Evolutionary conservation across 768 basidiomycete species (phyloP).

Genomic region (Suillus subluteus): DNA sequence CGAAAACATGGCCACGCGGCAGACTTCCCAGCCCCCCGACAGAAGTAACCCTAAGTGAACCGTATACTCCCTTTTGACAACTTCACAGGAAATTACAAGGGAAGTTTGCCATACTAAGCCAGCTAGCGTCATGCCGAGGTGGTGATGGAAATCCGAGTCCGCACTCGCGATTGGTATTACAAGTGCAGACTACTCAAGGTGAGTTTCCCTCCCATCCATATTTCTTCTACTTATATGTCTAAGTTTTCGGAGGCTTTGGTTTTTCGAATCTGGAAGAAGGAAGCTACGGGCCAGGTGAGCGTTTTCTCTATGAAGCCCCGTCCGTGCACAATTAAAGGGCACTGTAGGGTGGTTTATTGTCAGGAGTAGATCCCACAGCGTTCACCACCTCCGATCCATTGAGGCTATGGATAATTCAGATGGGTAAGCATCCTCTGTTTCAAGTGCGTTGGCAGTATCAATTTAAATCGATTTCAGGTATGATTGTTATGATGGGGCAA

Average conservation of each 20-base stretch:
- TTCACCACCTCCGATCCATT: conserved; percentile 72
- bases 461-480: conserved; percentile 43
- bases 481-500: conserved; percentile 84
- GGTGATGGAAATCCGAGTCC: neutral
- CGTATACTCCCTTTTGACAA: neutral
- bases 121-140: neutral
- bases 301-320: neutral
- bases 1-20: neutral
- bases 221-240: neutral
- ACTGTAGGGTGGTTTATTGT: conserved; percentile 72
- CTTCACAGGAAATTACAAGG: neutral
- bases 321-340: neutral
- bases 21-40: neutral
- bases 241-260: neutral
- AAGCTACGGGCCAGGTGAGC: neutral
- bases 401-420: conserved; percentile 77
- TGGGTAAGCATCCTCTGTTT: conserved; percentile 51
- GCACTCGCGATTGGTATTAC: neutral
- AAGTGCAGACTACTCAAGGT: neutral
- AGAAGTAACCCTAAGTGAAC: neutral
- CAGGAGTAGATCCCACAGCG: conserved; percentile 70
- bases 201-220: neutral
- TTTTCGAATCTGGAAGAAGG: neutral
- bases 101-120: neutral
- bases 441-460: conserved; percentile 5